Base-by-base conservation (phyloP, 2,329 filamentous ascomycete species). In the Cylindrodendrum hubeiense region DNA sequence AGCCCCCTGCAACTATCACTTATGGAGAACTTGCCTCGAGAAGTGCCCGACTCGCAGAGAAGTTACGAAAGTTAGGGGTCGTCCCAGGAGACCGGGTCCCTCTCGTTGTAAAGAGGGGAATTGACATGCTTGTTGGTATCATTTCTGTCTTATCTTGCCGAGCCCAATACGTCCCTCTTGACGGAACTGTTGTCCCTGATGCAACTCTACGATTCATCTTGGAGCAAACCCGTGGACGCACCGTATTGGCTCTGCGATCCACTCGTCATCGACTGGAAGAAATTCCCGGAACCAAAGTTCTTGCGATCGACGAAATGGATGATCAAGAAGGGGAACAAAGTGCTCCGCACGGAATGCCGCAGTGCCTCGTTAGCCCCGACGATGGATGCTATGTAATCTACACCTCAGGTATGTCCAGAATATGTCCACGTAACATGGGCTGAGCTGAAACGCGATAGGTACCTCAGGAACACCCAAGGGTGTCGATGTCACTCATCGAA, bases 401-500 rank as follows among this genome's bases (percentile, higher is more conserved):
- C 72, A 88, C 86, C 30, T 88, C 86, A 41, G 84, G 84, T 81
- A 67, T 54, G 73, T 57, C 12, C 1, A 5, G 30, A 24, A 37
- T n/a, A n/a, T n/a, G n/a, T n/a, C n/a, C n/a, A n/a, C n/a, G n/a
- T n/a, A n/a, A n/a, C n/a, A n/a, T n/a, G n/a, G 12, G 8, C 1
- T 1, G 10, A n/a, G 9, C 37, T 39, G 15, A n/a, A n/a, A n/a
- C n/a, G n/a, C n/a, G 15, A 2, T 44, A 81, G 79, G 79, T 22
- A 89, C 86, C 15, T 89, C 87, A 0, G 87, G 87, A 1, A 83
- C 80, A 22, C 87, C 87, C 7, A 89, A 89, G 68, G 87, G 87
- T 4, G 86, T 89, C 3, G 85, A 89, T 71, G 83, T 89, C 13
- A 83, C 81, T 17, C 88, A 90, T 63, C 74, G 76, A 22, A 86